A percentile compares a stretch with the other conserved stretches of the same genome.
Conservation (phyloP, 805 yeast genomes). For the Wickerhamiella sergipiensis region DNA sequence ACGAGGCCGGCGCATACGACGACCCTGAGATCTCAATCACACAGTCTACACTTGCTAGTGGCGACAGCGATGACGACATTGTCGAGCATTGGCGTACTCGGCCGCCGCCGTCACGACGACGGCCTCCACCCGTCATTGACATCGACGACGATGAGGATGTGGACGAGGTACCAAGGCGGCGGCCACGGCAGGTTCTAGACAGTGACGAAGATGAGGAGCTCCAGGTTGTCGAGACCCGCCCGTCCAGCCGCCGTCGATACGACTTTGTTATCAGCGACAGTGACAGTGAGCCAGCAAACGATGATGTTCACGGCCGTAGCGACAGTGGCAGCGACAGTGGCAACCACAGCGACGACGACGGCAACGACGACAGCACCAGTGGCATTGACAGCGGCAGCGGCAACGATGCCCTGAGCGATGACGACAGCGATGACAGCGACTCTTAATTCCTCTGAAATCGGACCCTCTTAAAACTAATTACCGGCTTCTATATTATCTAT, state of each 20-base stretch:
- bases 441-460: no score
- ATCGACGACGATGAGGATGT: conserved; percentile 6
- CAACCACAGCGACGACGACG: not conserved
- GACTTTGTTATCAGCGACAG: not conserved
- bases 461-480: no score
- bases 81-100: no score
- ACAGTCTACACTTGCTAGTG: not conserved
- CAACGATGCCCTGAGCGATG: not conserved
- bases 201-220: no score
- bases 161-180: no score
- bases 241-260: not conserved
- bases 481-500: no score
- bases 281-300: no score
- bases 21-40: conserved; percentile 2
- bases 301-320: not conserved
- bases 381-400: not conserved
- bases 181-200: no score
- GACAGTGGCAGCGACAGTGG: not conserved
- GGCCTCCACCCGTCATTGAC: not conserved
- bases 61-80: not conserved
- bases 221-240: not conserved
- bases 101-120: not conserved
- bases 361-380: not conserved
- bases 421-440: not conserved
- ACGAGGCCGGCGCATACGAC: conserved; percentile 5